phyloP scores from a whole-genome alignment of 1,284 basidiomycete genomes.

The Retiboletus fuscus region DNA sequence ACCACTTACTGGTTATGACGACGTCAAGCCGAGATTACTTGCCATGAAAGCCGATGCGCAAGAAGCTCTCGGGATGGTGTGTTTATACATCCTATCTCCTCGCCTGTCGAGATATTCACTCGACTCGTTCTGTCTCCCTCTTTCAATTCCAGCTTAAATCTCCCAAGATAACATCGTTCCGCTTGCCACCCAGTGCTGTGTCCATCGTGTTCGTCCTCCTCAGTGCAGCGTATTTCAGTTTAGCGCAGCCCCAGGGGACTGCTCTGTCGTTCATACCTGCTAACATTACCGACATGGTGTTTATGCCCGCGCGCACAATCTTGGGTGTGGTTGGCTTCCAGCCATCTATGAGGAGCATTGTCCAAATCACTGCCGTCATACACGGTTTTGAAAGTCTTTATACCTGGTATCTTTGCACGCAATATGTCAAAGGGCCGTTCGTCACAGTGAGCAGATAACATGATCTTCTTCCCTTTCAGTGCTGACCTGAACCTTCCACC shows the following conservation, averaged over 20 bases:
- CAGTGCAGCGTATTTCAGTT: conserved; percentile 53
- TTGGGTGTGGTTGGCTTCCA: conserved; percentile 37
- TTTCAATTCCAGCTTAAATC: conserved; percentile 62
- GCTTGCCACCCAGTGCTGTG: conserved; percentile 51
- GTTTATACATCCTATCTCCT: conserved; percentile 31
- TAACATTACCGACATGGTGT: conserved; percentile 40
- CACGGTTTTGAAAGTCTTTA: conserved; percentile 70
- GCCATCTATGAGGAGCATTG: conserved; percentile 16
- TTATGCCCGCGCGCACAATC: conserved; percentile 35
- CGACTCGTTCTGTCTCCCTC: neutral
- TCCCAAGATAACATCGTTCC: conserved; percentile 70
- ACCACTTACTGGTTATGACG: conserved; percentile 76
- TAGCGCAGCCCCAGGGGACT: conserved; percentile 50
- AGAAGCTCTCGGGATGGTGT: conserved; percentile 79
- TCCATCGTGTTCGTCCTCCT: conserved; percentile 12
- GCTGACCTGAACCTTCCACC: conserved; percentile 17
- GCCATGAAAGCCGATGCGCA: conserved; percentile 80
- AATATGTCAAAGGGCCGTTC: conserved; percentile 64
- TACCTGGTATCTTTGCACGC: conserved; percentile 63
- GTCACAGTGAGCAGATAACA: conserved; percentile 62
- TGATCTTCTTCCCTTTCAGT: conserved; percentile 6
- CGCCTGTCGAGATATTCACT: neutral
- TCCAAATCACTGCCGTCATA: conserved; percentile 36
- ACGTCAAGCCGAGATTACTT: conserved; percentile 81
- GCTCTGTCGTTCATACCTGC: conserved; percentile 47